Evolutionary conservation across 305 asterid species (phyloP).

Genomic region (Fraxinus velutina): DNA sequence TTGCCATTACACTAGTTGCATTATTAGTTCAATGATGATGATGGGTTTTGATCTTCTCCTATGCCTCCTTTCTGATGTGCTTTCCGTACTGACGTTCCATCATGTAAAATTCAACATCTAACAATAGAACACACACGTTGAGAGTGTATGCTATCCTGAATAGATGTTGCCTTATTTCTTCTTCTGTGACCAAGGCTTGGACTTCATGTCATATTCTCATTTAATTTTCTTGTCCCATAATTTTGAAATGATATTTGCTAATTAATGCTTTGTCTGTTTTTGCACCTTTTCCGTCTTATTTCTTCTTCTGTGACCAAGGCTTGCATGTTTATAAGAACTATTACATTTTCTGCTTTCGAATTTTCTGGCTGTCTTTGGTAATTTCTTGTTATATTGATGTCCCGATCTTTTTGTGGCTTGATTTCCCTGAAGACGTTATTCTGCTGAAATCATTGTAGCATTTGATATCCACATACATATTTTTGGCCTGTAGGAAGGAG

Average conservation of each 20-base stretch:
- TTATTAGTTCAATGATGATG: neutral
- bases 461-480: slow-evolving; percentile 20
- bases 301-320: neutral
- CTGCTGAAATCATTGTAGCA: slow-evolving; percentile 7
- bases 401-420: neutral
- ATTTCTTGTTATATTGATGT: neutral
- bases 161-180: neutral
- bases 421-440: neutral
- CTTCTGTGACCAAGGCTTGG: slow-evolving; percentile 1
- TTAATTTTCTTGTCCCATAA: neutral
- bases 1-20: neutral
- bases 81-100: neutral
- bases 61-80: neutral
- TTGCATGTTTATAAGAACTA: neutral
- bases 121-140: neutral
- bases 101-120: neutral
- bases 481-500: slow-evolving; percentile 44
- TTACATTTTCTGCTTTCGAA: neutral
- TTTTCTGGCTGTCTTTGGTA: neutral
- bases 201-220: neutral
- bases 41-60: slow-evolving; percentile 6
- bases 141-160: neutral
- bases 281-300: neutral
- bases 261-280: neutral
- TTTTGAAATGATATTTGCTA: neutral